Evolutionary conservation across 202 grass and related monocot genomes (phyloP).

Genomic region (Tripidium arundinaceum): DNA sequence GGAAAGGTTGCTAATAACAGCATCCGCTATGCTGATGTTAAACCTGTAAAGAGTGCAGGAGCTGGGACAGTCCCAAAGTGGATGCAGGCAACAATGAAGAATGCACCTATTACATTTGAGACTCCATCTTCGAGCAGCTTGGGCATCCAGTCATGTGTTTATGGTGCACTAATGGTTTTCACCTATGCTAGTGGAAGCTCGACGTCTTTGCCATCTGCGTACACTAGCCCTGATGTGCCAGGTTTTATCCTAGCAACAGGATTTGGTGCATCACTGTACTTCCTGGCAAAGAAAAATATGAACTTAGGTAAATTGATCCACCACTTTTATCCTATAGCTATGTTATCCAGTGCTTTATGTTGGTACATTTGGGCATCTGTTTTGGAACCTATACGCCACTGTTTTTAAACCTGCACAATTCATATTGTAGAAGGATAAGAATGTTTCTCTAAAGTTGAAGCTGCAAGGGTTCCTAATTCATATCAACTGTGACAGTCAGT

Average conservation of each 20-base stretch:
- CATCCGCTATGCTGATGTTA: conserved; percentile 95
- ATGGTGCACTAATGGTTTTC: conserved; percentile 82
- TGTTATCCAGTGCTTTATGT: background rate
- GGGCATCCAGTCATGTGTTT: conserved; percentile 71
- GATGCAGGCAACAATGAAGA: conserved; percentile 79
- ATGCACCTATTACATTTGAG: conserved; percentile 64
- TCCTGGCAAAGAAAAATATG: conserved; percentile 89
- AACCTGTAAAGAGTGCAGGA: conserved; percentile 52
- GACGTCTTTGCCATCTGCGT: conserved; percentile 46
- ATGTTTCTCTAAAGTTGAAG: background rate
- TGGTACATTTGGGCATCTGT: background rate
- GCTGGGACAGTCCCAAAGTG: conserved; percentile 51
- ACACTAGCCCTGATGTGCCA: conserved; percentile 68
- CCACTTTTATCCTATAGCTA: background rate
- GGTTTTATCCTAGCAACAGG: conserved; percentile 77
- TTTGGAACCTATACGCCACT: background rate
- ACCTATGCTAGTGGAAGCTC: conserved; percentile 84
- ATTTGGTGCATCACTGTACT: conserved; percentile 88
- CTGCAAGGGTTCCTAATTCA: background rate
- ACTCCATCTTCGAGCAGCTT: conserved; percentile 54
- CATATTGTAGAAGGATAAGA: background rate
- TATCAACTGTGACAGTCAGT: background rate
- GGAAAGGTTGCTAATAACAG: conserved; percentile 81
- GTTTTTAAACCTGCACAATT: background rate
- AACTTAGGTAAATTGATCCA: conserved; percentile 61